Percentiles rank a stretch among this genome's conserved stretches.
Conservation (phyloP, 164 flowering plant genomes). For the Chimonanthus praecox region DNA sequence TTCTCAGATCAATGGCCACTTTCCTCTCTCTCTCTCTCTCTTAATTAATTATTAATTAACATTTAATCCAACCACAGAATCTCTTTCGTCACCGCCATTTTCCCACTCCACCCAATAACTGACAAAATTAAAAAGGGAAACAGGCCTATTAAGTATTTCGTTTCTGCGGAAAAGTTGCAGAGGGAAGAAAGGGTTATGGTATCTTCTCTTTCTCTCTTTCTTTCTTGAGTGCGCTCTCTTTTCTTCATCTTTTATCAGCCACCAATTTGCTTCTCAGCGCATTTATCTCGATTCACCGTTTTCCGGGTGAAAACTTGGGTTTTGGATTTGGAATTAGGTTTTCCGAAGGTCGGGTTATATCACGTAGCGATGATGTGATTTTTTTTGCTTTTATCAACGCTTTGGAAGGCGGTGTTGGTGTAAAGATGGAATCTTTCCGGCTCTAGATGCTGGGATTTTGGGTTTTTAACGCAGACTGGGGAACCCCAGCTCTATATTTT, state of each 20-base stretch:
- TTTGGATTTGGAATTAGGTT: background rate
- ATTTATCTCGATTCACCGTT: background rate
- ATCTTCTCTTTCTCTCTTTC: background rate
- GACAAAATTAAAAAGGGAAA: background rate
- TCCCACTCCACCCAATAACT: slow-evolving; percentile 3
- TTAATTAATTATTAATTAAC: slow-evolving; percentile 1
- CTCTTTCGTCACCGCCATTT: background rate
- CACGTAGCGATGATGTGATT: background rate
- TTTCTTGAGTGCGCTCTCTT: background rate
- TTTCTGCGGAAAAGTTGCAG: slow-evolving; percentile 15
- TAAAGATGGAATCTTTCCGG: background rate
- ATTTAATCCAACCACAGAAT: background rate
- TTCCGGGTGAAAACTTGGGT: background rate
- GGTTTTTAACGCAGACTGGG: background rate
- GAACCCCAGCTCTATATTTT: too few species aligned
- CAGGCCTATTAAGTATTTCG: slow-evolving; percentile 2
- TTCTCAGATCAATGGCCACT: slow-evolving; percentile 35
- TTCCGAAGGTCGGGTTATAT: background rate
- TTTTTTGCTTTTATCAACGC: background rate
- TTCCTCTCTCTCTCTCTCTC: slow-evolving; percentile 16
- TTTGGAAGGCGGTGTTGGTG: background rate
- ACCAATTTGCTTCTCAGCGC: background rate
- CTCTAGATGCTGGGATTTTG: background rate
- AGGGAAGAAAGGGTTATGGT: slow-evolving; percentile 1
- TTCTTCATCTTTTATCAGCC: background rate